Evolutionary conservation across 1,284 basidiomycete species (phyloP).

Genomic region (Microbotryum violaceum): DNA sequence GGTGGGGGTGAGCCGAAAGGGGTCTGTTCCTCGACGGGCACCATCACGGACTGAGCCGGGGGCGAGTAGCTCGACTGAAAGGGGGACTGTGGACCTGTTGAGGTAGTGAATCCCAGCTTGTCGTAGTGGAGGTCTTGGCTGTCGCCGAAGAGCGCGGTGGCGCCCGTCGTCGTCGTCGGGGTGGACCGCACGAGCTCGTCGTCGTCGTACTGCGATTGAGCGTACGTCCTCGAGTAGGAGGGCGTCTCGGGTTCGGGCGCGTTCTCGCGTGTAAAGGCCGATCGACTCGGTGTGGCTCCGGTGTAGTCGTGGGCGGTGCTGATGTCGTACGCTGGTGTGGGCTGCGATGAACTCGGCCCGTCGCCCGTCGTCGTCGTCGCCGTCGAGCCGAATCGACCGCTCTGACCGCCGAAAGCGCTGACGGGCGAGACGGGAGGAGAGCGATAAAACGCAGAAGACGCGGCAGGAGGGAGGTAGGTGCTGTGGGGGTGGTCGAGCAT

Average conservation of each 20-base stretch:
- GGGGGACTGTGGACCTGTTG: not conserved
- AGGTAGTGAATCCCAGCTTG: not conserved
- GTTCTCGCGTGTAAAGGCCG: slow-evolving; percentile 11
- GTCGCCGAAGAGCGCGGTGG: not conserved
- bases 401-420: not conserved
- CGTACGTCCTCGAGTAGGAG: not conserved
- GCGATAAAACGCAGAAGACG: not conserved
- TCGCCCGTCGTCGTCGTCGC: not conserved
- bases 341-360: not conserved
- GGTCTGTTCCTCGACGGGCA: slow-evolving; percentile 9
- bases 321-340: not conserved
- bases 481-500: not conserved
- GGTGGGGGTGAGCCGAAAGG: slow-evolving; percentile 13
- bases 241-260: slow-evolving; percentile 27
- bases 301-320: not conserved
- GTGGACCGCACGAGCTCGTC: not conserved
- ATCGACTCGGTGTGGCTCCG: not conserved
- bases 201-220: not conserved
- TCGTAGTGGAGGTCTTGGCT: not conserved
- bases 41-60: no score
- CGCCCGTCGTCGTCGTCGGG: not conserved
- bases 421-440: not conserved
- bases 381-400: not conserved
- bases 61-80: not conserved
- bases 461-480: not conserved